These are phyloP conservation scores for Cicer judaicum DNA, from an alignment of 306 rosid species.

Conservation along the genomic window DNA sequence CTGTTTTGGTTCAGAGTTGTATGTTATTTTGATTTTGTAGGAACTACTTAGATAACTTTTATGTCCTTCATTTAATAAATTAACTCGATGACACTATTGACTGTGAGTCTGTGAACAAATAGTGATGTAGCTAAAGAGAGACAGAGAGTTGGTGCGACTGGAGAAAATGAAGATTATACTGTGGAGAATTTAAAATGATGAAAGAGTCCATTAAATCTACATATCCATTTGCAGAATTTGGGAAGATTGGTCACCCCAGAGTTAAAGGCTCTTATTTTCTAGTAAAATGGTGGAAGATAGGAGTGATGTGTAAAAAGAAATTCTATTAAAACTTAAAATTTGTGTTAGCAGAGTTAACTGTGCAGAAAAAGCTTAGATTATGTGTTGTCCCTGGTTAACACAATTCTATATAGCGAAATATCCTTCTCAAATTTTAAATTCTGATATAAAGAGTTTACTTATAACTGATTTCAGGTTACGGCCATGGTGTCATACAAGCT, in stretches of 20 bases:
- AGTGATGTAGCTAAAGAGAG: slow-evolving; percentile 4
- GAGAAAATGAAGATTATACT: slow-evolving; percentile 4
- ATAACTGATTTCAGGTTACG: slow-evolving; percentile 68
- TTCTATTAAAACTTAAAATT: slow-evolving; percentile 17
- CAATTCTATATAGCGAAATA: not conserved
- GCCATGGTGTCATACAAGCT: slow-evolving; percentile 76
- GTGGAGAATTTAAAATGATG: not conserved
- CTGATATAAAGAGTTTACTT: slow-evolving; percentile 37
- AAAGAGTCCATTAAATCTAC: not conserved
- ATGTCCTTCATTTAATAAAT: not conserved
- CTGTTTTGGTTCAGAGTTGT: slow-evolving; percentile 4
- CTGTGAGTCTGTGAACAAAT: not conserved
- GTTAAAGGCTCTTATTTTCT: slow-evolving; percentile 13
- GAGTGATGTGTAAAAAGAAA: not conserved
- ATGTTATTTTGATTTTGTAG: slow-evolving; percentile 8
- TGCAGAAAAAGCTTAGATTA: slow-evolving; percentile 9
- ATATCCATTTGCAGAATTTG: slow-evolving; percentile 21
- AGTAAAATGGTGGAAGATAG: slow-evolving; percentile 26
- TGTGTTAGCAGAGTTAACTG: slow-evolving; percentile 9
- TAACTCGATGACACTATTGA: slow-evolving; percentile 1
- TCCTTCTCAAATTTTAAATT: slow-evolving; percentile 32
- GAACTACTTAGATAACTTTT: slow-evolving; percentile 19
- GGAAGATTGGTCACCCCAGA: slow-evolving; percentile 1
- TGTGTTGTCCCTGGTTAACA: not conserved
- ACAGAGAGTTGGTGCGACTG: not conserved